Evolutionary conservation across 495 filamentous ascomycete species (phyloP), one percentile per base, ranked within the genome.

Genomic region (Hypomontagnella monticulosa): DNA sequence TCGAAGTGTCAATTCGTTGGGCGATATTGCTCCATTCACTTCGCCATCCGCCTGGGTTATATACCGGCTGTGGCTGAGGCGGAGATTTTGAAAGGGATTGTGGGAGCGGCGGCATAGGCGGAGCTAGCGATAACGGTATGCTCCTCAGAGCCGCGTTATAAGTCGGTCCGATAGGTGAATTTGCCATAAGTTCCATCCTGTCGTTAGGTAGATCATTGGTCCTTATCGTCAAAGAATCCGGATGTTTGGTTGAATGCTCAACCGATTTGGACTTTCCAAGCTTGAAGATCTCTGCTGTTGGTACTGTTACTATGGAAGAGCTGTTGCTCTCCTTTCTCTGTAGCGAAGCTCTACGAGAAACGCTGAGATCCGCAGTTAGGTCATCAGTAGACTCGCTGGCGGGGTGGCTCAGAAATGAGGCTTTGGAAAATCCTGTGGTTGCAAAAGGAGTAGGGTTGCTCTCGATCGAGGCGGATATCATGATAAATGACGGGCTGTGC

Each of bases 391-490:
- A 63, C 9, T 66, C 57, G 44, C 57, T 61, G n/a, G 36, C 42
- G 6, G 57, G 50, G n/a, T 36, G 51, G 4, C 53, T 57, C 6
- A 74, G 40, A 42, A 74, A 66, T 0, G 71, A 67, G 18, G 37
- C 33, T 16, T 11, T 61, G 9, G 71, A 67, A 12, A 72, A 11
- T 0, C 66, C 63, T 6, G 60, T 52, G 0, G 69, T 72, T 12
- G 66, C 60, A 47, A 72, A 74, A 15, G 71, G 69, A 0, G 62
- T 67, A 34, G 59, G 18, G 15, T 68, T 64, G 42, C 58, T 72
- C 43, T 74, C 71, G 37, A 74, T 70, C 5, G 63, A 66, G 42
- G 70, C 44, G 3, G 69, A 72, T 42, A 74, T 72, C 9, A 62
- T 41, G 34, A 70, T 42, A 41, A 52, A 74, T 5, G 63, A 57